These are phyloP conservation scores for Pyracantha coccinea DNA, from an alignment of 331 rosid genomes.

Conservation along the genomic window DNA sequence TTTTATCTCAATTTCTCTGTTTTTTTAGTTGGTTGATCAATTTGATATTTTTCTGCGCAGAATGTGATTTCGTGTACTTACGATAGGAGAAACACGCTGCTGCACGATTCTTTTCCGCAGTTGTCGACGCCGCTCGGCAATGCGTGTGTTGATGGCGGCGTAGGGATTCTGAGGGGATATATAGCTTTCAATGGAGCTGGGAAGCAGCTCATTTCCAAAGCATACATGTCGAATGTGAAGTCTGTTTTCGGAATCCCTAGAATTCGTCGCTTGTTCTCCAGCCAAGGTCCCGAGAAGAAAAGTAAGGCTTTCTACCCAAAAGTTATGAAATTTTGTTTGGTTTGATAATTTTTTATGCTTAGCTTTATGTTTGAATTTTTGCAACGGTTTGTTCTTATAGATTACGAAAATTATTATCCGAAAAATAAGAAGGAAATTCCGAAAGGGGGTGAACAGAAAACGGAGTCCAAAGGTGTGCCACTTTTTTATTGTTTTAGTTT, in stretches of 20 bases:
- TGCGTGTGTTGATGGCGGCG: constrained; percentile 8
- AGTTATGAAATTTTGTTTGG: not conserved
- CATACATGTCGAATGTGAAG: constrained; percentile 10
- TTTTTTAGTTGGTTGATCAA: not conserved
- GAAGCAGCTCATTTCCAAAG: constrained; percentile 15
- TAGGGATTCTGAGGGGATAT: constrained; percentile 15
- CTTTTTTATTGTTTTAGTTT: not conserved
- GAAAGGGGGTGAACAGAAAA: constrained; percentile 12
- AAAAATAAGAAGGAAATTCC: constrained; percentile 13
- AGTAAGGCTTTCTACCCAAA: constrained; percentile 3
- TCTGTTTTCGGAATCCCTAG: constrained; percentile 17
- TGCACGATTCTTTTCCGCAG: not conserved
- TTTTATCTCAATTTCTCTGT: not conserved
- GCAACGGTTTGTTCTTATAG: not conserved
- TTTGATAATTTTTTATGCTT: not conserved
- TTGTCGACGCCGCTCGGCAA: not conserved
- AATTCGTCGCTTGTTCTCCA: constrained; percentile 17
- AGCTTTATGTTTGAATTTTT: not conserved
- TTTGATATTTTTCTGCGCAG: not conserved
- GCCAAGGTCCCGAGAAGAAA: constrained; percentile 12
- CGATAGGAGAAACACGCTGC: constrained; percentile 6
- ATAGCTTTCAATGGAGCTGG: constrained; percentile 9
- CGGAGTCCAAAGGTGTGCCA: constrained; percentile 12
- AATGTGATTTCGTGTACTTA: constrained; percentile 6
- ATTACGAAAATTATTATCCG: constrained; percentile 27